These are phyloP conservation scores for Microsporum audouinii DNA, from an alignment of 2,329 filamentous ascomycete species.

Conservation along the genomic window DNA sequence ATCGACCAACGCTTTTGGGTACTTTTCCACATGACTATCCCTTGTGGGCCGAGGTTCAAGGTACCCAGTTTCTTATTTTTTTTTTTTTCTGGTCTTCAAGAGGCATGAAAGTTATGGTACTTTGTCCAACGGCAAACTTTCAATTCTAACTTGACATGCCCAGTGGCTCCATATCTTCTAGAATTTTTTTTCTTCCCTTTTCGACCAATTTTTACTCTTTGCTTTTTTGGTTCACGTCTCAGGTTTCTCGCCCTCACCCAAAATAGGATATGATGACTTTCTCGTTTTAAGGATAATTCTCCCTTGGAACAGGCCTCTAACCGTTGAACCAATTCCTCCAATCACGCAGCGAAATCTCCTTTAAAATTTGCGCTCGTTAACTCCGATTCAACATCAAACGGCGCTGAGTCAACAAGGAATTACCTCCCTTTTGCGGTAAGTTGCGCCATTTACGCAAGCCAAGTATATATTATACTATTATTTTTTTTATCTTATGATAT, in stretches of 20 bases:
- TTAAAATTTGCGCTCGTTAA: neutral
- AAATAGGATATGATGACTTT: neutral
- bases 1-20: neutral
- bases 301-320: neutral
- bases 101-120: neutral
- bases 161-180: conserved; percentile 8
- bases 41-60: neutral
- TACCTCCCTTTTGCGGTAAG: neutral
- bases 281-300: neutral
- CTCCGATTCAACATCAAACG: neutral
- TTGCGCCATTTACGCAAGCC: conserved; percentile 2
- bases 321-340: neutral
- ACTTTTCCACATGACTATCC: conserved; percentile 1
- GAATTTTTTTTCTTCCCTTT: conserved; percentile 4
- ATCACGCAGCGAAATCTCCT: neutral
- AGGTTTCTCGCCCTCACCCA: neutral
- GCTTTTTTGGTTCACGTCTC: neutral
- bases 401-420: neutral
- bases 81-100: neutral
- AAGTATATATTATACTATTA: neutral
- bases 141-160: neutral
- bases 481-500: neutral
- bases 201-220: neutral
- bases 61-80: conserved; percentile 2
- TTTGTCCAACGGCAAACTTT: neutral